Evolutionary conservation across 768 basidiomycete species (phyloP).

Genomic region (Boletus eberwhitei): DNA sequence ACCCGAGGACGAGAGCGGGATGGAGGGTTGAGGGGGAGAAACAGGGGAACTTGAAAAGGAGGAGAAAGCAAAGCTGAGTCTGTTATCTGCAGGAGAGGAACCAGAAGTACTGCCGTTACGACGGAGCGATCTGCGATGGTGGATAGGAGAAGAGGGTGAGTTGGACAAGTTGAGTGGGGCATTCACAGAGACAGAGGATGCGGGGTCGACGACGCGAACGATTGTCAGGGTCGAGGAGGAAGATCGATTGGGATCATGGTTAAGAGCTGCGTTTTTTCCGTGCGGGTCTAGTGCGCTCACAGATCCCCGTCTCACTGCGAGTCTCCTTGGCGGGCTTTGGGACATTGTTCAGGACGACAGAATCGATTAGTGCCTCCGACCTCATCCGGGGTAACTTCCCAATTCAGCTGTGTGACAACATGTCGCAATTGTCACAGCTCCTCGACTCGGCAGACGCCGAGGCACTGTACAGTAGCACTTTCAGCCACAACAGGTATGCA

Average conservation of each 20-base stretch:
- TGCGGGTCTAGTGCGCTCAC: constrained; percentile 66
- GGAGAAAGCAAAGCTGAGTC: constrained; percentile 64
- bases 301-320: constrained; percentile 65
- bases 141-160: constrained; percentile 23
- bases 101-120: constrained; percentile 31
- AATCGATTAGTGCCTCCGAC: constrained; percentile 1
- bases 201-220: constrained; percentile 53
- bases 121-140: constrained; percentile 31
- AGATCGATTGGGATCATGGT: constrained; percentile 50
- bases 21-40: constrained; percentile 18
- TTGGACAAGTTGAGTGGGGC: constrained; percentile 24
- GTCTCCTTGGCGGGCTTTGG: constrained; percentile 23
- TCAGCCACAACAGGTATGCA: constrained; percentile 17
- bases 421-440: background rate
- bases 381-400: background rate
- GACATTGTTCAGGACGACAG: constrained; percentile 13
- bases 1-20: constrained; percentile 22
- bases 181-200: constrained; percentile 17
- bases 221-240: constrained; percentile 70
- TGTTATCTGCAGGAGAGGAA: constrained; percentile 27
- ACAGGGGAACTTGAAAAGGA: constrained; percentile 53
- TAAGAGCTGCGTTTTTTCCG: constrained; percentile 50
- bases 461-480: constrained; percentile 18
- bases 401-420: constrained; percentile 1
- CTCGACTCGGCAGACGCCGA: constrained; percentile 15